phyloP scores from a whole-genome alignment of 306 rosid species.

The Datisca glomerata region DNA sequence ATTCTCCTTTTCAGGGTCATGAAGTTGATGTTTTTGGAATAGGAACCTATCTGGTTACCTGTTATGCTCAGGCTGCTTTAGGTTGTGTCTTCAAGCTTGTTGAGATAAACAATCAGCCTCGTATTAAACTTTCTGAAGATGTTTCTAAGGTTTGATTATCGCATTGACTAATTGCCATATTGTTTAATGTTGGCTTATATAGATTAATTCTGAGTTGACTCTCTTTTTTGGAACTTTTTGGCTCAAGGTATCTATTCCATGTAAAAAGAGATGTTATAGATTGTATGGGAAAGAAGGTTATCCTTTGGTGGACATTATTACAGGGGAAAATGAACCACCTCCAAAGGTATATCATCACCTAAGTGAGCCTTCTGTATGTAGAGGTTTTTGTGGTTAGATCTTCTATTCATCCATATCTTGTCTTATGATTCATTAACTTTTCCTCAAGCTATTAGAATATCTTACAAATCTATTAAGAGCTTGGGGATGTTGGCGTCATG shows the following conservation, averaged over 20 bases:
- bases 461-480: too few relatives aligned
- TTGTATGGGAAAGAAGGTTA: constrained; percentile 93
- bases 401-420: neutral
- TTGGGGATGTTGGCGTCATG: too few relatives aligned
- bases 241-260: constrained; percentile 88
- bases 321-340: constrained; percentile 87
- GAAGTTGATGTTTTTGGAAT: constrained; percentile 96
- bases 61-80: constrained; percentile 95
- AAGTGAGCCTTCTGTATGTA: too few relatives aligned
- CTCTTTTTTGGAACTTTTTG: constrained; percentile 12
- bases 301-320: constrained; percentile 88
- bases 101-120: constrained; percentile 90
- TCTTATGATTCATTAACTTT: too few relatives aligned
- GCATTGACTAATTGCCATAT: constrained; percentile 1
- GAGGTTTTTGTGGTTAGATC: constrained; percentile 1
- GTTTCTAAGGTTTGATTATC: constrained; percentile 71
- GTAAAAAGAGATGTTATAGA: constrained; percentile 76
- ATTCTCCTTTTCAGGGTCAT: constrained; percentile 68
- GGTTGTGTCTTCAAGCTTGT: constrained; percentile 99
- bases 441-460: too few relatives aligned
- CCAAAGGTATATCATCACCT: constrained; percentile 59
- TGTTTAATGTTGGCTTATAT: constrained; percentile 1
- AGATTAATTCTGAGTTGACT: neutral
- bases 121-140: constrained; percentile 98
- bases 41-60: constrained; percentile 91